phyloP scores from a whole-genome alignment of 2,329 filamentous ascomycete genomes.

The Clarireedia paspali region DNA sequence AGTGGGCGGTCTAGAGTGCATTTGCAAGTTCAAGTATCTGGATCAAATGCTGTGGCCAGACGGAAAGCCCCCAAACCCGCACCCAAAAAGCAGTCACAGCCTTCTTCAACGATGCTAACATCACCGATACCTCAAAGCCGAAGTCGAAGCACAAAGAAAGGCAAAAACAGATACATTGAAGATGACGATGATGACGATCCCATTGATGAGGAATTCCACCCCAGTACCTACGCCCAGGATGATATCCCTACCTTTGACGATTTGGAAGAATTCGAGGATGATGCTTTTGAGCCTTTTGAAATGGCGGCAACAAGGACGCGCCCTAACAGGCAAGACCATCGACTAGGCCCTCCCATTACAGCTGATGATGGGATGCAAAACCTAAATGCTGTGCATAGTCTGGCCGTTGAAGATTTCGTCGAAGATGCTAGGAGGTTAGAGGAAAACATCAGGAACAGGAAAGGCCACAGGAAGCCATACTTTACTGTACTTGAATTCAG shows the following conservation, averaged over 20 bases:
- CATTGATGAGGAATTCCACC: slow-evolving; percentile 1
- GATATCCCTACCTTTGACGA: slow-evolving; percentile 41
- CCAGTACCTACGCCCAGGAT: slow-evolving; percentile 30
- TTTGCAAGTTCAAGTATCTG: slow-evolving; percentile 25
- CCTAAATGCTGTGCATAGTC: slow-evolving; percentile 52
- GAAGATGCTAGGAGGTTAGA: slow-evolving; percentile 51
- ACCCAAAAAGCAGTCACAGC: slow-evolving; percentile 9
- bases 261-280: slow-evolving; percentile 28
- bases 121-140: slow-evolving; percentile 10
- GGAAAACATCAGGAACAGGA: slow-evolving; percentile 52
- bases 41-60: slow-evolving; percentile 27
- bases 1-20: slow-evolving; percentile 22
- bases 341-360: slow-evolving; percentile 51
- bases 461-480: slow-evolving; percentile 46
- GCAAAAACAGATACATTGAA: slow-evolving; percentile 23
- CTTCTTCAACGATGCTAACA: slow-evolving; percentile 59
- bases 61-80: slow-evolving; percentile 23
- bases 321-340: slow-evolving; percentile 4
- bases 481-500: slow-evolving; percentile 65
- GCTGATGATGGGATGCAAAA: slow-evolving; percentile 45
- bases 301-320: slow-evolving; percentile 27
- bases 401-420: slow-evolving; percentile 59
- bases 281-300: slow-evolving; percentile 25
- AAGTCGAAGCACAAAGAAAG: slow-evolving; percentile 20
- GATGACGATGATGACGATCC: neutral